A percentile compares a stretch with the other conserved stretches of the same genome.
Evolutionary conservation across 331 rosid genomes (phyloP).

Genomic region (Saraca asoca): DNA sequence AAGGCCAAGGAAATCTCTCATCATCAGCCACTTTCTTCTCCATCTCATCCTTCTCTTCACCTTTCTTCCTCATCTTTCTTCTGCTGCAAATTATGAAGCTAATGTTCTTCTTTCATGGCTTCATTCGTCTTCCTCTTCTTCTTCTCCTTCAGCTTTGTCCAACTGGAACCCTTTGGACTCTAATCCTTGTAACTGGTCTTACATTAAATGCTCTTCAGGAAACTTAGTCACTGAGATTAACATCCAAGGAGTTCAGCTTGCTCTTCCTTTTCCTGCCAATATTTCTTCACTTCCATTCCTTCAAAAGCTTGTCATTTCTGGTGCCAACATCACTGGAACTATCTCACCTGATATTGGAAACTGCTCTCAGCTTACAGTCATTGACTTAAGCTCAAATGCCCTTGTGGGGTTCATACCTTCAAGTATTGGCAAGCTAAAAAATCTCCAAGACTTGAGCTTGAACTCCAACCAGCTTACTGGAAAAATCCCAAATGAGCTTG

Average conservation of each 20-base stretch:
- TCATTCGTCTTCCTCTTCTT: conserved; percentile 53
- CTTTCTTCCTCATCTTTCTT: too few species aligned
- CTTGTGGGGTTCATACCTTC: conserved; percentile 74
- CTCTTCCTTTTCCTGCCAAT: conserved; percentile 65
- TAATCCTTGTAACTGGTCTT: conserved; percentile 88
- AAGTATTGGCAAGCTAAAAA: conserved; percentile 52
- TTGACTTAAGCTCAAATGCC: conserved; percentile 70
- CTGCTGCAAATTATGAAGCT: conserved; percentile 71
- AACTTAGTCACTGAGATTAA: conserved; percentile 66
- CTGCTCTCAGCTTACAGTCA: conserved; percentile 46
- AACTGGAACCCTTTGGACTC: conserved; percentile 67
- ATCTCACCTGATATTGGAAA: conserved; percentile 60
- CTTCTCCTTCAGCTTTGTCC: conserved; percentile 54
- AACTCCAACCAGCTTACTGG: conserved; percentile 71
- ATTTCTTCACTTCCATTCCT: conserved; percentile 67
- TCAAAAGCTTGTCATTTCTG: conserved; percentile 63
- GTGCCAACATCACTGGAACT: conserved; percentile 71
- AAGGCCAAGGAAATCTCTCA: too few species aligned
- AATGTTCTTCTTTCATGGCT: conserved; percentile 81
- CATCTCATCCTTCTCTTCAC: too few species aligned
- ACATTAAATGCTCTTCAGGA: conserved; percentile 71
- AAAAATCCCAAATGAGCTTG: conserved; percentile 55
- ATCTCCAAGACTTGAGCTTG: conserved; percentile 59
- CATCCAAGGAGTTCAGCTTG: conserved; percentile 60
- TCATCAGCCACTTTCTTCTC: too few species aligned